phyloP scores from a whole-genome alignment of 2,329 filamentous ascomycete genomes.

The Xylaria hypoxylon region DNA sequence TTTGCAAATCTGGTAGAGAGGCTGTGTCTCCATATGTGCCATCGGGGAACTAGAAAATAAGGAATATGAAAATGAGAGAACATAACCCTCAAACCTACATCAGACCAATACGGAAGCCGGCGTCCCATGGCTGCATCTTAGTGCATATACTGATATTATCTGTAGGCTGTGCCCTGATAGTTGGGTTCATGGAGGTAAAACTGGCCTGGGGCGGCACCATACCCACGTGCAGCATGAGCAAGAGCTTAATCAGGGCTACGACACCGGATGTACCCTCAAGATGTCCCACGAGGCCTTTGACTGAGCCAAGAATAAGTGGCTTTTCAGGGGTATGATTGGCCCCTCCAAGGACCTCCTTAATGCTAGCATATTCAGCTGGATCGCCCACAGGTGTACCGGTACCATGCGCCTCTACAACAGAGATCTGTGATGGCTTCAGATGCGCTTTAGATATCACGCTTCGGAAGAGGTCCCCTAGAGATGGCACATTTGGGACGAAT shows the following conservation, averaged over 20 bases:
- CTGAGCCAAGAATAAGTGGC: slow-evolving; percentile 42
- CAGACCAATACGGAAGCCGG: not conserved
- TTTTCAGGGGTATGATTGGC: too few species aligned
- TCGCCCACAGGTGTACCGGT: slow-evolving; percentile 58
- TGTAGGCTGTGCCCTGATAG: slow-evolving; percentile 27
- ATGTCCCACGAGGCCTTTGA: slow-evolving; percentile 53
- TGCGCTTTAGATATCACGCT: slow-evolving; percentile 43
- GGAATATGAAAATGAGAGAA: too few species aligned
- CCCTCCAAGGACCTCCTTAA: slow-evolving; percentile 40
- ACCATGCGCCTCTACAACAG: slow-evolving; percentile 54
- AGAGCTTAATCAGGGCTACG: slow-evolving; percentile 49
- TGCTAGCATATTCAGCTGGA: slow-evolving; percentile 47
- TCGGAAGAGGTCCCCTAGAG: slow-evolving; percentile 48
- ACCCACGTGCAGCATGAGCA: slow-evolving; percentile 46
- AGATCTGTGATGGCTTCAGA: slow-evolving; percentile 39
- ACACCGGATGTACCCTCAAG: slow-evolving; percentile 50
- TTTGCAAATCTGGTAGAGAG: not conserved
- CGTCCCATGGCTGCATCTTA: not conserved
- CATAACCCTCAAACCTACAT: not conserved
- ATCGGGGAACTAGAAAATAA: not conserved
- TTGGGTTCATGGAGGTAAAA: slow-evolving; percentile 47
- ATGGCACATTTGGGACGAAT: slow-evolving; percentile 53
- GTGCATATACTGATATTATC: not conserved
- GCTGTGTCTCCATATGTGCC: slow-evolving; percentile 40
- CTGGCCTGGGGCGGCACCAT: slow-evolving; percentile 52